These are phyloP conservation scores for Cercospora berteroae DNA, from an alignment of 2,329 filamentous ascomycete genomes.

Conservation along the genomic window DNA sequence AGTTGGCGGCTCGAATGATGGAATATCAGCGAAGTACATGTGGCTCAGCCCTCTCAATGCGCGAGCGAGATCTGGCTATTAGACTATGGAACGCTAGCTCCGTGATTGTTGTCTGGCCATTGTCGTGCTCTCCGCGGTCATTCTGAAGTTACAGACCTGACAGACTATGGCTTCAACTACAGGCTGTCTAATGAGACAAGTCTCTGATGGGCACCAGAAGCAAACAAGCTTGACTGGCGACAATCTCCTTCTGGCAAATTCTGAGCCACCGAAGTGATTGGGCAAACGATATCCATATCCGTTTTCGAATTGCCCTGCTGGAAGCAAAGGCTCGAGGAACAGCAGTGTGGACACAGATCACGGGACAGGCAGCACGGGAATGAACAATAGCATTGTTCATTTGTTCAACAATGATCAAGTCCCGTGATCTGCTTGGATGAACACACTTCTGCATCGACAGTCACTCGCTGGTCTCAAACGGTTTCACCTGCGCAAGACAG, in stretches of 20 bases:
- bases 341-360: background rate
- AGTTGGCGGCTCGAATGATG: background rate
- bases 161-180: background rate
- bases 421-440: background rate
- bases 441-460: background rate
- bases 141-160: background rate
- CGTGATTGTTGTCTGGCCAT: background rate
- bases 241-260: background rate
- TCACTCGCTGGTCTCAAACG: background rate
- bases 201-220: background rate
- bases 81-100: background rate
- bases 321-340: background rate
- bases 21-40: background rate
- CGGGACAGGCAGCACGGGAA: background rate
- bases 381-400: background rate
- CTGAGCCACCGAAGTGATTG: background rate
- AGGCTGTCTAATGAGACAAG: background rate
- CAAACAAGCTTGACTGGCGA: background rate
- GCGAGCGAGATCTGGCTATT: background rate
- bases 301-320: background rate
- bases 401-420: no score
- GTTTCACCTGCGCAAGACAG: background rate
- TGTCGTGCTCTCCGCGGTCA: background rate
- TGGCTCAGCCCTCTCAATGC: background rate
- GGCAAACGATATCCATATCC: background rate